Evolutionary conservation across 192 early-diverging fungal genomes (phyloP).

Genomic region (Rhizoclosmatium globosum): DNA sequence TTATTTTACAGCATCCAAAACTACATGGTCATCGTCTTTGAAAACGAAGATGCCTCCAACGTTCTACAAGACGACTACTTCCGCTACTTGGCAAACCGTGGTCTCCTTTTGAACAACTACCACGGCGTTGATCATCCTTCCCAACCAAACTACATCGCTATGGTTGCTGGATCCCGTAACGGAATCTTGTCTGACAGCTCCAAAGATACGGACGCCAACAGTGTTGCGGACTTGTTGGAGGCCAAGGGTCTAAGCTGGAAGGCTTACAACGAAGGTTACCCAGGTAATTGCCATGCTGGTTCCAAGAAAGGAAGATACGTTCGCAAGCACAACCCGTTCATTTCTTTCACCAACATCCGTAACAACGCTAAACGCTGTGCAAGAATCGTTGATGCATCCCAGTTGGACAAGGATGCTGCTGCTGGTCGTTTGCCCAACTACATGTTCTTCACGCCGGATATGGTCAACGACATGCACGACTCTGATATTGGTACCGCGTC

Average conservation of each 20-base stretch:
- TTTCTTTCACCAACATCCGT: conserved; percentile 46
- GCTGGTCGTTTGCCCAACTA: conserved; percentile 53
- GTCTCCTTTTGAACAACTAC: conserved; percentile 66
- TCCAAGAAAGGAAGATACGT: conserved; percentile 7
- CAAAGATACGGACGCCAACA: neutral
- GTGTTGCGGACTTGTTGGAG: conserved; percentile 40
- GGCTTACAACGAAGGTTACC: conserved; percentile 31
- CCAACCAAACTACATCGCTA: conserved; percentile 79
- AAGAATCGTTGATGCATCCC: conserved; percentile 62
- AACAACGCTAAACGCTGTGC: conserved; percentile 56
- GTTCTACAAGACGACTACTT: conserved; percentile 46
- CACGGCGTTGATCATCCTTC: conserved; percentile 66
- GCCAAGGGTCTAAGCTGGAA: conserved; percentile 39
- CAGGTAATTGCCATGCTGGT: conserved; percentile 1
- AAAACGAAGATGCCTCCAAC: conserved; percentile 45
- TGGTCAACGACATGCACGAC: conserved; percentile 56
- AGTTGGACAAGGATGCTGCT: conserved; percentile 59
- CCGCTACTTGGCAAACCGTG: conserved; percentile 37
- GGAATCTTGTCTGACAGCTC: conserved; percentile 23
- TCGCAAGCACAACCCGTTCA: conserved; percentile 56
- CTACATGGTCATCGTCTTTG: conserved; percentile 39
- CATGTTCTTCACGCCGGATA: conserved; percentile 65
- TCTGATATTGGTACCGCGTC: conserved; percentile 58
- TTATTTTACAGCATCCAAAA: conserved; percentile 2
- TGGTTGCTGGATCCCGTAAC: conserved; percentile 54